Base-by-base conservation (phyloP, 108 stramenopile genomes). In the Cyclotella sp. region DNA sequence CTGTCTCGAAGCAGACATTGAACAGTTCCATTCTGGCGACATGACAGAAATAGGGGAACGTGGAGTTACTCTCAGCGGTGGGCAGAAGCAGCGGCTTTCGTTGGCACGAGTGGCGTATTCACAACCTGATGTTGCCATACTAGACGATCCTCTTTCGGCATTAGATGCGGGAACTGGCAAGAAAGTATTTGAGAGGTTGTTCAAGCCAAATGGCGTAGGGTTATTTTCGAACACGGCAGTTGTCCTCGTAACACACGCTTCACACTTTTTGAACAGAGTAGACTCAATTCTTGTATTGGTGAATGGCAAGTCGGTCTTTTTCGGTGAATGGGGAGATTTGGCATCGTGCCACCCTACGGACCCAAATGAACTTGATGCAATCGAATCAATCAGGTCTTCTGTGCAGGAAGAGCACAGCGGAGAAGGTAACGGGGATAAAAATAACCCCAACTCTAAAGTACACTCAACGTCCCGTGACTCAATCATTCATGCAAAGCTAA, bases 111-210 rank as follows among this genome's bases (percentile, higher is more conserved):
- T 89, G 4, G 89, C 91, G 12, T 97, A 97, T 73, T 79, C 95
- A 18, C 44, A 79, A 29, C 84, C 93, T 0, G 79, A 86, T 63
- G 45, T 97, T 1, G 71, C 83, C 9, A 53, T 97, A 13, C 84
- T 97, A 13, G 98, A 99, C 60, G 98, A 99, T 79, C 94, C 94
- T 16, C 85, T 99, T 45, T 86, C 87, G 18, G 98, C 98, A 10
- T 69, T 99, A 53, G 98, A 99, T 88, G 84, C 95, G 11, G 82
- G 85, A 26, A 96, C 96, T n/a, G 90, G 85, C 22, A 85, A 84
- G 39, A 65, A 44, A 1, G 81, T 97, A 19, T 97, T 99, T 74
- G 90, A 95, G 27, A 63, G 77, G 15, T 55, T 96, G 29, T 79
- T 92, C 59, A 66, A 76, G 12, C 58, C 66, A 9, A 18, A 46